Evolutionary conservation across 164 flowering plant genomes (phyloP).

Genomic region (Sextonia rubra): DNA sequence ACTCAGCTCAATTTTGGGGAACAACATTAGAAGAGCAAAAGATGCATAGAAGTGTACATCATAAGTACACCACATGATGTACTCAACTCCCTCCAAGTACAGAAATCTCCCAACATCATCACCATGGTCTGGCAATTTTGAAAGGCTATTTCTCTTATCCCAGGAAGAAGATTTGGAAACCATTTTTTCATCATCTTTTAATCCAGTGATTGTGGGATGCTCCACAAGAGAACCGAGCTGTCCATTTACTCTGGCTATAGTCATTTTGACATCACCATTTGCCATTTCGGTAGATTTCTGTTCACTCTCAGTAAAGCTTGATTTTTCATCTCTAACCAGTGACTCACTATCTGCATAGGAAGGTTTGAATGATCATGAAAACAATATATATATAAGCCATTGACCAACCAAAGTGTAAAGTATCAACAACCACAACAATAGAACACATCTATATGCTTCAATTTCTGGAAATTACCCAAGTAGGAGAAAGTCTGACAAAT

Average conservation of each 20-base stretch:
- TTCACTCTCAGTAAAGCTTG: constrained; percentile 15
- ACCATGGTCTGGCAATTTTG: constrained; percentile 22
- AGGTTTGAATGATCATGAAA: background rate
- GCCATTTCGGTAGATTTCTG: constrained; percentile 16
- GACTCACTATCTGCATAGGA: constrained; percentile 47
- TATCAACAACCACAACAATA: background rate
- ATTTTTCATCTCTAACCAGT: constrained; percentile 20
- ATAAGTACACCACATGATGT: constrained; percentile 93
- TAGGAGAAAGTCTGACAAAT: background rate
- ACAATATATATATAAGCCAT: too few species aligned
- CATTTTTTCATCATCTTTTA: constrained; percentile 18
- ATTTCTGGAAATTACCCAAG: background rate
- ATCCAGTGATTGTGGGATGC: constrained; percentile 19
- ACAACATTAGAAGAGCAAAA: constrained; percentile 75
- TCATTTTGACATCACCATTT: constrained; percentile 17
- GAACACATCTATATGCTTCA: background rate
- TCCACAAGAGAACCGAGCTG: constrained; percentile 17
- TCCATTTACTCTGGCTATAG: constrained; percentile 26
- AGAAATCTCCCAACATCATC: constrained; percentile 87
- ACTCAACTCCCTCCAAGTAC: constrained; percentile 89
- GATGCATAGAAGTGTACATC: constrained; percentile 97
- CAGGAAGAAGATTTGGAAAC: constrained; percentile 3
- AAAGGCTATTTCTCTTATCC: background rate
- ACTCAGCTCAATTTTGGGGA: constrained; percentile 81
- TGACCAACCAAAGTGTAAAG: background rate